Conservation (phyloP, 441 rosid genomes). For the Corymbia calophylla region DNA sequence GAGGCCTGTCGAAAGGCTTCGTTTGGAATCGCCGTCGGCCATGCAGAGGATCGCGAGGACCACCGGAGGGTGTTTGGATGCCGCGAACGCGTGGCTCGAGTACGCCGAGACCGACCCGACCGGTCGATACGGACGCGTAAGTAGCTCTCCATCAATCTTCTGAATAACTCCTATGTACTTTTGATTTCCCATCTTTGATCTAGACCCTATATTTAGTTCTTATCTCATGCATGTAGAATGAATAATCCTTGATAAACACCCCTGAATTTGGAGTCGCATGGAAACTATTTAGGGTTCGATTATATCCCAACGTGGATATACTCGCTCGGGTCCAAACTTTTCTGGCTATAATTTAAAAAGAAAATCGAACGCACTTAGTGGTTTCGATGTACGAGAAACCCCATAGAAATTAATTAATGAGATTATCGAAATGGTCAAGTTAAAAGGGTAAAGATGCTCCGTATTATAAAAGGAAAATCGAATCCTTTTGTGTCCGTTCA, state of each 20-base stretch:
- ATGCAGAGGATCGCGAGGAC: slow-evolving; percentile 26
- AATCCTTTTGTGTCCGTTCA: neutral
- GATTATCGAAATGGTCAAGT: neutral
- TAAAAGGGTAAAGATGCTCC: neutral
- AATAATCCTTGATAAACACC: neutral
- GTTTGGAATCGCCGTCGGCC: neutral
- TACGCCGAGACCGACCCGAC: slow-evolving; percentile 74
- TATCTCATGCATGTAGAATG: neutral
- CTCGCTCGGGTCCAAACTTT: neutral
- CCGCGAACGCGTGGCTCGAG: slow-evolving; percentile 14
- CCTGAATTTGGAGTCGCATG: neutral
- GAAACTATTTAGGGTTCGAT: neutral
- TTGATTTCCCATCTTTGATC: neutral
- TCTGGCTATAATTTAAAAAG: neutral
- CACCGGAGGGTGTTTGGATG: slow-evolving; percentile 18
- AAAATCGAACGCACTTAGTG: neutral
- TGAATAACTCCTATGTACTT: neutral
- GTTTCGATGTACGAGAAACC: neutral
- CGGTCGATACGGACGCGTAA: slow-evolving; percentile 79
- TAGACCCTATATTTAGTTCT: neutral
- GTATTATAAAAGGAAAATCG: neutral
- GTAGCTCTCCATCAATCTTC: slow-evolving; percentile 2
- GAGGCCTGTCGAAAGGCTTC: neutral
- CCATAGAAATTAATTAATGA: neutral
- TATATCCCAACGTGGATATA: neutral